A percentile compares a stretch with the other conserved stretches of the same genome.
These are phyloP conservation scores for Fusarium multiceps DNA, from an alignment of 2,329 filamentous ascomycete genomes.

Conservation along the genomic window DNA sequence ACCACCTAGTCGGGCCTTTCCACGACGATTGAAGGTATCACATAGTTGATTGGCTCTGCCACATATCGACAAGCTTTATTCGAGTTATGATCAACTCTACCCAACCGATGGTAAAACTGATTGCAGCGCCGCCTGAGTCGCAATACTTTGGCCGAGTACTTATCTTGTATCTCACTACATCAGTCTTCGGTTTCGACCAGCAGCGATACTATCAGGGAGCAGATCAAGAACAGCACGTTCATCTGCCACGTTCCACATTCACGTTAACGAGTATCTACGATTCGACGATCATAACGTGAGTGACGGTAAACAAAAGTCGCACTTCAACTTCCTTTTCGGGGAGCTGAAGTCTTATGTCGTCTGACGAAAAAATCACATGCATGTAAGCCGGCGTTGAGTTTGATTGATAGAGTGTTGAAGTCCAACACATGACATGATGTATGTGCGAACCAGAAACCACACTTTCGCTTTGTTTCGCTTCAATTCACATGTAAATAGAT, in stretches of 20 bases:
- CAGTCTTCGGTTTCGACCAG: not conserved
- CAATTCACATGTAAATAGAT: constrained; percentile 26
- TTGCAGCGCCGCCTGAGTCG: not conserved
- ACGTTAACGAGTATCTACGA: constrained; percentile 4
- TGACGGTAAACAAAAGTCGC: constrained; percentile 1
- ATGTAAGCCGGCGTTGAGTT: constrained; percentile 34
- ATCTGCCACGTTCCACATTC: not conserved
- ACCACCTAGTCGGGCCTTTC: not conserved
- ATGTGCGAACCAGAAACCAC: not conserved
- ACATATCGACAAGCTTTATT: not conserved
- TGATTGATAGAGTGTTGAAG: constrained; percentile 16
- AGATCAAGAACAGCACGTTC: not conserved
- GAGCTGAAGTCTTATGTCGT: constrained; percentile 7
- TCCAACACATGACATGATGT: constrained; percentile 3
- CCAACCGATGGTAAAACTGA: not conserved
- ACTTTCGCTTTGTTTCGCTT: constrained; percentile 3
- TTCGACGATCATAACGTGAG: constrained; percentile 1
- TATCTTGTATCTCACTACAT: not conserved
- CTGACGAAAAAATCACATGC: constrained; percentile 23
- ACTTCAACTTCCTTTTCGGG: not conserved
- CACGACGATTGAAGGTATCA: not conserved
- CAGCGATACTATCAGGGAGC: not conserved
- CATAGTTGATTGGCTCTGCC: not conserved
- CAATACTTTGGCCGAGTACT: not conserved
- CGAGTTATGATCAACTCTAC: not conserved